Base-by-base conservation (phyloP, 371 early-diverging fungal species). In the Mortierella polycephala region DNA sequence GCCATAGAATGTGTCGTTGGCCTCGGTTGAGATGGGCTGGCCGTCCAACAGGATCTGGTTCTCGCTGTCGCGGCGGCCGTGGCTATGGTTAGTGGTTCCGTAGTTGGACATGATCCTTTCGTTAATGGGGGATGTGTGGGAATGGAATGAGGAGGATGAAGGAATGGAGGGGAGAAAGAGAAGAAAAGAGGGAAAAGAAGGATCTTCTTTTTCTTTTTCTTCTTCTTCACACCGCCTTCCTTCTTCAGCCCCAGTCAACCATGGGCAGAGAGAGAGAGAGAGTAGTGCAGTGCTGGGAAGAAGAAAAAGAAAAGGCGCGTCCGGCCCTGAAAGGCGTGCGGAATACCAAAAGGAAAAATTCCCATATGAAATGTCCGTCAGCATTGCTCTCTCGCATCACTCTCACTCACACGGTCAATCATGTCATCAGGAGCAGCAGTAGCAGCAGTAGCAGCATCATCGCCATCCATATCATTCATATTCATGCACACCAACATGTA, bases 1-100 rank as follows among this genome's bases (percentile, higher is more conserved):
- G 45, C 63, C 73, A 30, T 65, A 72, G 79, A 79, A 69, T 47
- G 79, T 69, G 47, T 65, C 66, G 65, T 77, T 64, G 62, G 52
- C 62, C 59, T 65, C 51, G n/a, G 18, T 52, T 30, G 37, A 41
- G 52, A 77, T 41, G 62, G 79, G 79, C 41, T 20, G 37, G 16
- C 79, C 79, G 79, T 79, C 72, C 62, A 79, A 51, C 9, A 79
- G 59, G 51, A 62, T 46, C 55, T 57, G 63, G 62, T 60, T 52
- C 66, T 79, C 79, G 41, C 72, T 73, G 61, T 62, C 73, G 59
- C 65, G 69, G 46, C 53, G 64, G 62, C 45, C 44, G 59, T 65
- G 75, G 40, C 54, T 57, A 60, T 74, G 59, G 75, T 56, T 69
- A 57, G 54, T 64, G 66, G 79, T 59, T 23, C 79, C 79, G 79